Percentiles rank a stretch among this genome's conserved stretches.
phyloP scores from a whole-genome alignment of 2,329 filamentous ascomycete genomes.

The Claviceps sorghi region DNA sequence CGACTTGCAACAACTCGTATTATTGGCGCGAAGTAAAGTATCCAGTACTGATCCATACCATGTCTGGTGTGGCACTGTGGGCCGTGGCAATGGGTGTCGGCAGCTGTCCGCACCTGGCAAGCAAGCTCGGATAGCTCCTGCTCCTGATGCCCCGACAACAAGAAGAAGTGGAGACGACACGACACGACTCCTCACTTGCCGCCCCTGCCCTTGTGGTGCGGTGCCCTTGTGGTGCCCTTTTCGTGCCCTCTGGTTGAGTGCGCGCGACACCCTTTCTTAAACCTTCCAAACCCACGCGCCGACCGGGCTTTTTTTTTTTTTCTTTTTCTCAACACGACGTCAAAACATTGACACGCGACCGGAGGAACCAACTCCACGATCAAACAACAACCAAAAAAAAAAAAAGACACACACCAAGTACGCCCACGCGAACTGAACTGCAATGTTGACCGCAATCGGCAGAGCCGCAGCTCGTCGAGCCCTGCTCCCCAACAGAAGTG shows the following conservation, averaged over 20 bases:
- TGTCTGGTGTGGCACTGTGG: not conserved
- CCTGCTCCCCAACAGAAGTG: constrained; percentile 8
- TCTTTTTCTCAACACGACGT: too few species aligned
- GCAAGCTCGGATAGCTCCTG: not conserved
- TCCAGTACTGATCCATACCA: not conserved
- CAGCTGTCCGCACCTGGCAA: not conserved
- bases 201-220: not conserved
- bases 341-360: not conserved
- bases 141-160: not conserved
- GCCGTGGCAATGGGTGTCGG: not conserved
- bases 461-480: constrained; percentile 24
- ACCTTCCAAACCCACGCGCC: not conserved
- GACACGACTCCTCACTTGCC: not conserved
- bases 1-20: not conserved
- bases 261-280: not conserved
- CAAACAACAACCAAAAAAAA: not conserved
- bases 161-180: not conserved
- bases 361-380: not conserved
- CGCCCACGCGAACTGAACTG: not conserved
- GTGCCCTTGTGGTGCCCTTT: too few species aligned
- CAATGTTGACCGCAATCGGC: constrained; percentile 28
- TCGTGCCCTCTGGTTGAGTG: not conserved
- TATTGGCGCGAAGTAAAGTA: not conserved
- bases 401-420: not conserved
- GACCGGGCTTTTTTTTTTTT: too few species aligned